Base-by-base conservation (phyloP, 1,139 yeast species). In the Geotrichum australiense region DNA sequence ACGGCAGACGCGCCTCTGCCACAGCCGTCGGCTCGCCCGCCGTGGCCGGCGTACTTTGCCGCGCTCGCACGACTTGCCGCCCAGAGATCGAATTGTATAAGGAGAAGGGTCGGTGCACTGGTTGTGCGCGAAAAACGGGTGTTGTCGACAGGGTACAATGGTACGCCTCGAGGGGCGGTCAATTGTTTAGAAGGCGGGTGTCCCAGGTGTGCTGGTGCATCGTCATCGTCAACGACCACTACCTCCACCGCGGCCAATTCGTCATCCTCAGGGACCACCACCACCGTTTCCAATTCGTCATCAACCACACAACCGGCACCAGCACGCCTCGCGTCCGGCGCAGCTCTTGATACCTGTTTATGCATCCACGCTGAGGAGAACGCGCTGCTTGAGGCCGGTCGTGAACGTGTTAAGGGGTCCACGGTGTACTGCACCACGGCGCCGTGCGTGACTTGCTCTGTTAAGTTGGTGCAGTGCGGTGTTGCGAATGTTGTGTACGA, bases 161-260 rank as follows among this genome's bases (percentile, higher is more conserved):
- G 99, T 1, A 91, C 99, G 0, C 97, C 98, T 10, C 71, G 96
- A 31, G 86, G 89, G 47, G 64, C 86, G 54, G 68, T 70, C 23
- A 91, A 91, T 57, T 91, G 99, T 63, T 89, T 86, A 57, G 91
- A 86, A 54, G 98, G 98, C 14, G 98, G 98, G 0, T 91, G 98
- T 63, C 65, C 76, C 5, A 69, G 98, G 34, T 91, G 99, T 61
- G 64, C 68, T 39, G 68, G 23, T 5, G 7, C n/a, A 6, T 7
- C 14, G 12, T 26, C 30, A n/a, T n/a, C 30, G 30, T n/a, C n/a
- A n/a, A 26, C 30, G 11, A 27, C 14, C 14, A 6, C 30, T 10
- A 27, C 30, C 14, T 27, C 30, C 12, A 27, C 30, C 6, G 8
- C 14, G 8, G 14, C 7, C 12, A 7, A 7, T 10, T 10, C 30